Evolutionary conservation across 768 basidiomycete genomes (phyloP), one percentile per base, ranked within the genome.

Genomic region (Xanthoconium purpureum): DNA sequence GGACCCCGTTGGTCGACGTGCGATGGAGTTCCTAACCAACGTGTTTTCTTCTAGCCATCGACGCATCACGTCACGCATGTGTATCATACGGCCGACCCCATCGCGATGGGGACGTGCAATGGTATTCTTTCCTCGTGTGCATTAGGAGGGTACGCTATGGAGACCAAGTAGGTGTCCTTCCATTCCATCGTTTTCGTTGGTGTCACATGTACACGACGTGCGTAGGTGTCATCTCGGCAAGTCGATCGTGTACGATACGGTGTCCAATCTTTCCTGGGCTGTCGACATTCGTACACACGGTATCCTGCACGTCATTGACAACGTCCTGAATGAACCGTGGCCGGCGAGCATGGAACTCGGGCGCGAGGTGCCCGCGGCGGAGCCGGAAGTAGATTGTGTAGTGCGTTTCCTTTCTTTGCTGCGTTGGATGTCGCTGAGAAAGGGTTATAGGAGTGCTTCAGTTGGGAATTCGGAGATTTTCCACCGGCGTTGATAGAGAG

Each of bases 61-160:
- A 80, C 80, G 11, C 84, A 87, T 15, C 89, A 90, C 62, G 79
- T 97, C 58, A 94, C 90, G 0, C 95, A 98, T 70, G 78, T 98
- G 30, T 97, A 90, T 71, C 91, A 97, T 66, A 96, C 88, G 20
- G 95, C 94, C 29, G 95, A 98, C 72, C 95, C 95, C 6, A 90
- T 98, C 49, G 84, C 95, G 18, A 92, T 92, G 86, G 90, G 90
- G 36, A 87, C 84, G 9, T 94, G 92, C 72, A 94, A 83, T 54
- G 91, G 91, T 14, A 75, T 89, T 2, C 65, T 90, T 1, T 94
- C 89, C 1, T 82, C 85, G 2, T 98, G 95, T 67, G 85, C 89
- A 5, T 72, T 92, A 11, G 91, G 80, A 20, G 95, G 95, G n/a
- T 97, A 90, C 66, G 95, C 92, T 3, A 79, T 94, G 79, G 92